Evolutionary conservation across 2,329 filamentous ascomycete genomes (phyloP).

Genomic region (Thelonectria discophora): DNA sequence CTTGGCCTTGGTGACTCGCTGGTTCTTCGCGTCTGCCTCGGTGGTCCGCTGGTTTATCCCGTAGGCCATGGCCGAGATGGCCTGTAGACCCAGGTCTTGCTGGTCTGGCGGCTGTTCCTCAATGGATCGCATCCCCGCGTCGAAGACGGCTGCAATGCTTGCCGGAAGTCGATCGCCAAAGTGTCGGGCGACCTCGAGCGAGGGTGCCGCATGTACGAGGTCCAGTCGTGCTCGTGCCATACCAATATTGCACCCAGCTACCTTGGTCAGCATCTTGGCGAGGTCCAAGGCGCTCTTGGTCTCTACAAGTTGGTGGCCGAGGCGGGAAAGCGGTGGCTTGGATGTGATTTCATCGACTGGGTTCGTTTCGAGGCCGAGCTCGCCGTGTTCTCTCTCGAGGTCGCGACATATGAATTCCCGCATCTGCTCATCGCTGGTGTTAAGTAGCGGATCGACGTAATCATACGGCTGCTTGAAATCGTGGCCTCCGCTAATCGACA

Average conservation of each 20-base stretch:
- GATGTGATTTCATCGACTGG: not conserved
- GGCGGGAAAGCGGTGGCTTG: not conserved
- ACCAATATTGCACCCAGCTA: not conserved
- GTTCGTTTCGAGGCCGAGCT: not conserved
- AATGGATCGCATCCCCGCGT: not conserved
- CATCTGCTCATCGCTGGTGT: not conserved
- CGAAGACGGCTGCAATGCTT: constrained; percentile 4
- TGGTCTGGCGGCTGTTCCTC: not conserved
- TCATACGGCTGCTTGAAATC: not conserved
- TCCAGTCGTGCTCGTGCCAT: not conserved
- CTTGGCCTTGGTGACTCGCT: not conserved
- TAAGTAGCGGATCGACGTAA: not conserved
- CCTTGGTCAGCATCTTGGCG: not conserved
- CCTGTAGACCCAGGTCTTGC: not conserved
- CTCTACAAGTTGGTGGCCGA: not conserved
- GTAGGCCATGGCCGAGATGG: not conserved
- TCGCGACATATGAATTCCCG: not conserved
- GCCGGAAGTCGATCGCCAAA: constrained; percentile 1
- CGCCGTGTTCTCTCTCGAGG: constrained; percentile 3
- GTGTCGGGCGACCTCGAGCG: not conserved
- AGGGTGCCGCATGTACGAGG: not conserved
- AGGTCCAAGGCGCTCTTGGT: not conserved
- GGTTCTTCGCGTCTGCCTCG: too few relatives aligned
- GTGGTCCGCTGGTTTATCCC: not conserved
- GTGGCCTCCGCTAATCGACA: not conserved